Evolutionary conservation across 2,329 filamentous ascomycete species (phyloP), one percentile per base, ranked within the genome.

Genomic region (Blastomyces gilchristii): DNA sequence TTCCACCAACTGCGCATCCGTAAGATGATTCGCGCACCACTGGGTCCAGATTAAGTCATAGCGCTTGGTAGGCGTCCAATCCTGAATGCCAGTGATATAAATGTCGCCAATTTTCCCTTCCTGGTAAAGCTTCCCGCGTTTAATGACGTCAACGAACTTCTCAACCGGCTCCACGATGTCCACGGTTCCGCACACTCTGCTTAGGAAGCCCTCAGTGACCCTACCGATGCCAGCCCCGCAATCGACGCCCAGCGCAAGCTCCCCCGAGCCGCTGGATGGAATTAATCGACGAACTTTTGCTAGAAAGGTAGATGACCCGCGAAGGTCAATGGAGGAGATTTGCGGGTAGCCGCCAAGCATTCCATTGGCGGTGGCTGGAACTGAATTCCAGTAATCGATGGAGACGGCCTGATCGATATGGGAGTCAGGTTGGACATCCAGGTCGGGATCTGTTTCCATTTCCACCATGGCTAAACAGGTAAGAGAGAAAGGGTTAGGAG

Each of bases 1-100:
- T 1, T 77, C 77, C 0, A 88, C 79, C 3, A 97, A 72, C 72
- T 95, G 85, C 8, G 75, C 76, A 71, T 96, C 91, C 0, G 84
- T 91, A 62, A 96, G 78, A 73, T 97, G 88, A 31, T 90, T 88
- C 8, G 93, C 75, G 74, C 91, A 97, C 91, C 92, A 96, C 75
- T 97, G 92, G 61, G 84, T 87, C 90, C 90, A 96, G 65, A 97
- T 85, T 56, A 96, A 74, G 72, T 92, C 88, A 74, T 97, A 97
- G 58, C 76, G 73, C 9, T 75, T 74, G 59, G 66, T 66, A 4
- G 74, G 76, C 0, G 81, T 79, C 90, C 90, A 95, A 37, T 83
- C 81, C 74, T 96, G 87, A 0, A 96, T 77, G 0, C 90, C 90
- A 1, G 87, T 76, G 67, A 88, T 90, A 76, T 85, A 87, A 22